Evolutionary conservation across 768 basidiomycete genomes (phyloP), one percentile per base, ranked within the genome.

Genomic region (Podaxis sp.): DNA sequence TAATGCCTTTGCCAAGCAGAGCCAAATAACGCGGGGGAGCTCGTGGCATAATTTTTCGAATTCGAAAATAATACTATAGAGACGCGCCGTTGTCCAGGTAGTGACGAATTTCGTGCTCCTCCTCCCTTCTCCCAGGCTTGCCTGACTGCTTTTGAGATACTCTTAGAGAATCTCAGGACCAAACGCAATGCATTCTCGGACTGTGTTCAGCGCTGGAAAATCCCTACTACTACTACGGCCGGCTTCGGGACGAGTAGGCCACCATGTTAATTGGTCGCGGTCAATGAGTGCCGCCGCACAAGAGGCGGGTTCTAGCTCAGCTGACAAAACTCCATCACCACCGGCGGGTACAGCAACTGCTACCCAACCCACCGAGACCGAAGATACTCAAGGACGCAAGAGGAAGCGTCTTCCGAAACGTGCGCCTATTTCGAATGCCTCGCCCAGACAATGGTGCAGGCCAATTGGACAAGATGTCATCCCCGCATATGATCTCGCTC

Each of bases 401-500:
- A 71, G 12, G 37, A 61, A 55, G 25, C 46, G 61, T 33, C 64
- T 67, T 13, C 71, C 74, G 0, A 71, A 73, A 37, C 79, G 89
- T 19, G 82, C 89, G 3, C 64, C 72, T 13, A 87, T 89, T 54
- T 82, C 81, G 24, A 69, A 80, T 8, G 75, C 76, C 47, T 75
- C 74, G 1, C 88, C 87, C 2, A 78, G 84, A 24, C 72, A 83
- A 73, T 93, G 89, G 88, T 85, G 84, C 53, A 69, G 83, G 15
- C 88, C 91, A 3, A 72, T 93, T 4, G 80, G 78, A 12, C 71
- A 73, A 22, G 89, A 89, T 5, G 81, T 87, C 7, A 73, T 93
- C 27, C 89, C 89, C 2, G 90, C 86, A 3, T 97, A 94, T 69
- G 96, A 98, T 75, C 83, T 90, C 59, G 94, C 96, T 0, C 75